Evolutionary conservation across 352 stramenopile species (phyloP), one percentile per base, ranked within the genome.

Genomic region (Nothophytophthora sp.): DNA sequence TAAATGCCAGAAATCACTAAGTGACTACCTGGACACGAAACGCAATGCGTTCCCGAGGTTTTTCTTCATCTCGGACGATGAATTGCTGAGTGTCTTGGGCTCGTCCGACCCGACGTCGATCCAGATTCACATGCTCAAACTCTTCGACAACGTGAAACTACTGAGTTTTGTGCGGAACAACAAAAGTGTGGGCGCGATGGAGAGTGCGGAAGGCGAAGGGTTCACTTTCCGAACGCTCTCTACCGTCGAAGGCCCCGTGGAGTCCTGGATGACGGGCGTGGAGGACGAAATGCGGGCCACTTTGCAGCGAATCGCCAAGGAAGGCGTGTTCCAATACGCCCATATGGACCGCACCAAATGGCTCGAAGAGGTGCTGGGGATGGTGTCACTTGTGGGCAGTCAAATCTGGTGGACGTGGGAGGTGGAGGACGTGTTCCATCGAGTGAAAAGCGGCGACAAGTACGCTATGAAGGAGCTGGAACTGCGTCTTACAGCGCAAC

Each of bases 351-450:
- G 92, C 2, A 90, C 79, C 1, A 61, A 81, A 27, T 98, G 92
- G 92, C 73, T 98, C 11, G 79, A 90, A 52, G 73, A 95, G 10
- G 83, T 94, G 3, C 50, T 98, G 13, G 92, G 92, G 0, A 97
- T 98, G 92, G 92, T 98, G 7, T 88, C 87, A 1, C 77, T 98
- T 2, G 87, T 94, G 0, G 93, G 91, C 18, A 96, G 81, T 54
- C 93, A 98, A 54, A 96, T 98, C 33, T 97, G 89, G 90, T 97
- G 90, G 90, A 97, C 90, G 0, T 97, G 90, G 89, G 84, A 98
- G 40, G 91, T 98, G 29, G 92, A 98, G 47, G 91, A 98, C 44
- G 88, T 95, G 5, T 98, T 98, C 35, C 71, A 83, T 16, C 79
- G 82, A 8, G 92, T 97, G 25, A 91, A 90, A 50, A 63, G 57